Evolutionary conservation across 768 basidiomycete genomes (phyloP), one percentile per base, ranked within the genome.

Genomic region (Tylopilus cervinicoccineus): DNA sequence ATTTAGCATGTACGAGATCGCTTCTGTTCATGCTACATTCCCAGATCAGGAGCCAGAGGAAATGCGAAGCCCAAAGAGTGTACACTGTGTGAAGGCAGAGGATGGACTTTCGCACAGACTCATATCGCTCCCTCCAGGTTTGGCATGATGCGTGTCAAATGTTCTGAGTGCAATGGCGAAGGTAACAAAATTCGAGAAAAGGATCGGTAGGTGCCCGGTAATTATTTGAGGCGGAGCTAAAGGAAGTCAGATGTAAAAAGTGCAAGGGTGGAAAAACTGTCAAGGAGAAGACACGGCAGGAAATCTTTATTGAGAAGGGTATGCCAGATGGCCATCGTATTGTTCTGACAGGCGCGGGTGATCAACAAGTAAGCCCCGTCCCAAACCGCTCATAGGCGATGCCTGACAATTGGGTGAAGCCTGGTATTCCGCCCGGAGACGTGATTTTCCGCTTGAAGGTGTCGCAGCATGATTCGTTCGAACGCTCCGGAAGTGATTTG

Each of bases 271-370:
- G 79, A 44, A 86, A 84, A 65, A 86, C 83, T 0, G 78, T 87
- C 37, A 83, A 86, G 53, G 92, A 95, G 63, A 96, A 93, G 74
- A 89, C 85, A 38, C 82, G 89, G 41, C 84, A 93, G 54, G 92
- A 94, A 54, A 83, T 96, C 20, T 78, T 81, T 56, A 77, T 97
- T 38, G 90, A 94, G 59, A 84, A 82, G 45, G 95, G 95, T 13
- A 92, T 93, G 83, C 64, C 81, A 5, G 81, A 93, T 58, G 79
- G 81, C 10, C 83, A 95, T 61, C 73, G 87, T 48, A 94, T 97
- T 43, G 83, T 95, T 3, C 76, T 98, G 39, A 74, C 83, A n/a
- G 93, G 92, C 10, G 92, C 91, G 43, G 94, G 93, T 12, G 95
- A 98, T 60, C 87, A 96, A 68, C 76, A 85, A 72, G 93, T 93